A percentile compares a stretch with the other conserved stretches of the same genome.
phyloP scores from a whole-genome alignment of 495 filamentous ascomycete genomes.

The Tuber microsphaerosporum region DNA sequence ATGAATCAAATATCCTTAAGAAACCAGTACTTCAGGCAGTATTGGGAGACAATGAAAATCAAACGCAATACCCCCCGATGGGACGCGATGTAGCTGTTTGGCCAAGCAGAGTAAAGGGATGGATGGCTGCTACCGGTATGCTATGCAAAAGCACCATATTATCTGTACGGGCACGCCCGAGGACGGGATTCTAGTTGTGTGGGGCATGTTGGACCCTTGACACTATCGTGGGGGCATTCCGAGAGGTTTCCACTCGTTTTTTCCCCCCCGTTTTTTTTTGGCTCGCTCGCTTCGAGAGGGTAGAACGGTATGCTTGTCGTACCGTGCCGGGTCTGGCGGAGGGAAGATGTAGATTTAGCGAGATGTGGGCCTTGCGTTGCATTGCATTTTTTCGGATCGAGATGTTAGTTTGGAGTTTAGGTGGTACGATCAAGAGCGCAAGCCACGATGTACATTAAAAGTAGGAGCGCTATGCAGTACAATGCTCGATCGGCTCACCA shows the following conservation, averaged over 20 bases:
- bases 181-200: neutral
- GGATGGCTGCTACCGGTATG: neutral
- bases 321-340: neutral
- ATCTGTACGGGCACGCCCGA: neutral
- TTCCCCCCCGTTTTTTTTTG: neutral
- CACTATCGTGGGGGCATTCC: neutral
- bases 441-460: neutral
- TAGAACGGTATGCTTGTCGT: neutral
- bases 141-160: neutral
- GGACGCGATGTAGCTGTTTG: neutral
- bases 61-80: neutral
- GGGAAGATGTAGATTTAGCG: slow-evolving; percentile 31
- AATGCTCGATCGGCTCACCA: neutral
- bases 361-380: slow-evolving; percentile 30
- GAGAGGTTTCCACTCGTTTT: neutral
- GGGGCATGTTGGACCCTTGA: neutral
- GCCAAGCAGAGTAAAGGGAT: too few relatives aligned
- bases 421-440: neutral
- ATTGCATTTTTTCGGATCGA: slow-evolving; percentile 5
- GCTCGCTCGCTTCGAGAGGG: neutral
- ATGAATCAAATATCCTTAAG: neutral
- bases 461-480: neutral
- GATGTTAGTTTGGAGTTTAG: neutral
- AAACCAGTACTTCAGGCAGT: neutral
- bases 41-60: neutral